A percentile compares a stretch with the other conserved stretches of the same genome.
Conservation (phyloP, 2,329 filamentous ascomycete genomes). For the Calonectria fujianensis region DNA sequence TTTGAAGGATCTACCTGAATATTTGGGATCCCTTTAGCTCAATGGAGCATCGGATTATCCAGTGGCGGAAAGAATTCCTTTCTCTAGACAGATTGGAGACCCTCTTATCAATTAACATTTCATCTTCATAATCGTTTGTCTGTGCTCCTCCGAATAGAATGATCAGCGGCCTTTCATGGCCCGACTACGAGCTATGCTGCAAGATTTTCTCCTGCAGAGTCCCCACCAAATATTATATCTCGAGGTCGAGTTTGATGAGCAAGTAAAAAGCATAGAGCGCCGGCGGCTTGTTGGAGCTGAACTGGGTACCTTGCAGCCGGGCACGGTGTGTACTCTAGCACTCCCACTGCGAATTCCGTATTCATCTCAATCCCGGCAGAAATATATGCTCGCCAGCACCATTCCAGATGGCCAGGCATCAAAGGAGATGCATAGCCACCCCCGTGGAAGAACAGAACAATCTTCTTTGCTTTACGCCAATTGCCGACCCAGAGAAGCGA, state of each 20-base stretch:
- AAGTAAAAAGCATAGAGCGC: constrained; percentile 25
- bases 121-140: too few relatives aligned
- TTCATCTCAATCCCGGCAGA: constrained; percentile 16
- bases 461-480: background rate
- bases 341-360: constrained; percentile 46
- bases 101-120: too few relatives aligned
- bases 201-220: constrained; percentile 59
- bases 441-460: constrained; percentile 9
- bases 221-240: constrained; percentile 57
- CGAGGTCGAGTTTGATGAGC: constrained; percentile 29
- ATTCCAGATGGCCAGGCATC: constrained; percentile 1
- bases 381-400: constrained; percentile 22
- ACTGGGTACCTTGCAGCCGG: constrained; percentile 53
- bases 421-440: constrained; percentile 7
- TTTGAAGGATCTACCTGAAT: too few relatives aligned
- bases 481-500: constrained; percentile 24
- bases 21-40: too few relatives aligned
- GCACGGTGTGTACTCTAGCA: constrained; percentile 57
- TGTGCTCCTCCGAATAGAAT: too few relatives aligned
- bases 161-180: too few relatives aligned
- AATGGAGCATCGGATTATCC: too few relatives aligned
- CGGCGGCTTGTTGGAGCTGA: constrained; percentile 54
- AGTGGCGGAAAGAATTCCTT: too few relatives aligned
- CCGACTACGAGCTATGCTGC: constrained; percentile 50
- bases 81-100: too few relatives aligned